Evolutionary conservation across 495 filamentous ascomycete species (phyloP).

Genomic region (Aspergillus indologenus): DNA sequence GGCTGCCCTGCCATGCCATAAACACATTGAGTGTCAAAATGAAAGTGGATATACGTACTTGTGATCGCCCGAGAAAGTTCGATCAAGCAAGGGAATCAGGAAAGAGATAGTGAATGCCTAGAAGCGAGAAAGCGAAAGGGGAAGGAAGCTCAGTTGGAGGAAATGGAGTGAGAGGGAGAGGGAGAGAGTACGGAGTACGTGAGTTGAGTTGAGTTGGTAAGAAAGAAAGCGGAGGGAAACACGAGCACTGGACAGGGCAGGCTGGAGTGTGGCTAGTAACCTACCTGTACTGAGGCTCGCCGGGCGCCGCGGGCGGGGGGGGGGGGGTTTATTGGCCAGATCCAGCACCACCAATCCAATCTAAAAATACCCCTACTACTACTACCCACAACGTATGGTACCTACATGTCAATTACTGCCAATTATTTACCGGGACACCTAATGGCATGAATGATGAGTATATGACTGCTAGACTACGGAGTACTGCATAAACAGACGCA

Average conservation of each 20-base stretch:
- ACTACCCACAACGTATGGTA: too few species aligned
- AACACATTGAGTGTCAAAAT: not conserved
- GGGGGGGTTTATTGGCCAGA: not conserved
- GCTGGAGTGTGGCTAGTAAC: constrained; percentile 4
- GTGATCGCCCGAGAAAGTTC: too few species aligned
- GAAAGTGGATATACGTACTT: not conserved
- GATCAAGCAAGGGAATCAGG: not conserved
- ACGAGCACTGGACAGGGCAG: too few species aligned
- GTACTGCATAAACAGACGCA: too few species aligned
- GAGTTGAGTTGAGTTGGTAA: too few species aligned
- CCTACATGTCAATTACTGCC: not conserved
- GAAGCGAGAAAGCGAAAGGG: not conserved
- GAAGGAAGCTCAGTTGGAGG: constrained; percentile 3
- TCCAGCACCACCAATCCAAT: not conserved
- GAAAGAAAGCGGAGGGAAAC: constrained; percentile 7
- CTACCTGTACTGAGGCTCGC: not conserved
- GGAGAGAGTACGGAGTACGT: not conserved
- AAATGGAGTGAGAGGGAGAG: constrained; percentile 8
- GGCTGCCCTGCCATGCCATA: not conserved
- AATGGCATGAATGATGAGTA: too few species aligned
- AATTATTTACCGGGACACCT: too few species aligned
- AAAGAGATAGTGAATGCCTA: not conserved
- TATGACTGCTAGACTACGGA: too few species aligned
- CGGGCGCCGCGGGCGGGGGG: too few species aligned
- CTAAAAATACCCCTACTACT: not conserved